These are phyloP conservation scores for Periconia sp. DNA, from an alignment of 2,329 filamentous ascomycete species.

Conservation along the genomic window DNA sequence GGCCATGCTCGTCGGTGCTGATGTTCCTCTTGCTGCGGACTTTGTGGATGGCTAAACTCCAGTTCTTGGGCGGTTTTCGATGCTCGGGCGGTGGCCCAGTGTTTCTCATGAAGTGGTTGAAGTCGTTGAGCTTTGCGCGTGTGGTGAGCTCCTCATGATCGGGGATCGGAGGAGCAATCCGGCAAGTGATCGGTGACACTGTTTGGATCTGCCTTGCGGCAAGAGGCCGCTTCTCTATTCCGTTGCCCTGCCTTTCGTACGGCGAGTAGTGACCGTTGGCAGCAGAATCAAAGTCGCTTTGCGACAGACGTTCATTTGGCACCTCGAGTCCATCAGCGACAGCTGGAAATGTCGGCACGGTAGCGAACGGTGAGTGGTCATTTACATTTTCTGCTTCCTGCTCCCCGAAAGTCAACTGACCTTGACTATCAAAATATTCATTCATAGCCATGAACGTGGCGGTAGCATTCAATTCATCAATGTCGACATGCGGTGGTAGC, in stretches of 20 bases:
- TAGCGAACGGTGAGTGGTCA: constrained; percentile 1
- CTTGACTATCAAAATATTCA: constrained; percentile 27
- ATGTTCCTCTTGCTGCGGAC: constrained; percentile 29
- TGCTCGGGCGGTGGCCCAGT: constrained; percentile 31
- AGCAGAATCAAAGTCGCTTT: constrained; percentile 30
- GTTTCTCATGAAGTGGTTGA: constrained; percentile 37
- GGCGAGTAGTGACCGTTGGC: constrained; percentile 31
- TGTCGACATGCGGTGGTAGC: constrained; percentile 29
- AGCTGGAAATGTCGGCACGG: constrained; percentile 27
- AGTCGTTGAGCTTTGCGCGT: constrained; percentile 33
- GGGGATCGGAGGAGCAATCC: constrained; percentile 41
- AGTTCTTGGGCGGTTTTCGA: constrained; percentile 14
- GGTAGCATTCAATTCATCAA: constrained; percentile 24
- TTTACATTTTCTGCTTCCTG: neutral
- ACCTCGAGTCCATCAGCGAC: constrained; percentile 29
- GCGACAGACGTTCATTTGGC: constrained; percentile 1
- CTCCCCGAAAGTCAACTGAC: neutral
- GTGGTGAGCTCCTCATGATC: constrained; percentile 37
- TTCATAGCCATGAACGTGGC: constrained; percentile 37
- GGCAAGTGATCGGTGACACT: constrained; percentile 8
- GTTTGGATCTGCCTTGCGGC: constrained; percentile 14
- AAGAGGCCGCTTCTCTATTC: constrained; percentile 14
- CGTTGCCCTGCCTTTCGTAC: constrained; percentile 26
- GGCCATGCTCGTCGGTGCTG: constrained; percentile 25
- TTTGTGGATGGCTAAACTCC: constrained; percentile 29